Percentiles rank a stretch among this genome's conserved stretches.
Evolutionary conservation across 139 green algal genomes (phyloP).

Genomic region (Chlamydomonas schloesseri): DNA sequence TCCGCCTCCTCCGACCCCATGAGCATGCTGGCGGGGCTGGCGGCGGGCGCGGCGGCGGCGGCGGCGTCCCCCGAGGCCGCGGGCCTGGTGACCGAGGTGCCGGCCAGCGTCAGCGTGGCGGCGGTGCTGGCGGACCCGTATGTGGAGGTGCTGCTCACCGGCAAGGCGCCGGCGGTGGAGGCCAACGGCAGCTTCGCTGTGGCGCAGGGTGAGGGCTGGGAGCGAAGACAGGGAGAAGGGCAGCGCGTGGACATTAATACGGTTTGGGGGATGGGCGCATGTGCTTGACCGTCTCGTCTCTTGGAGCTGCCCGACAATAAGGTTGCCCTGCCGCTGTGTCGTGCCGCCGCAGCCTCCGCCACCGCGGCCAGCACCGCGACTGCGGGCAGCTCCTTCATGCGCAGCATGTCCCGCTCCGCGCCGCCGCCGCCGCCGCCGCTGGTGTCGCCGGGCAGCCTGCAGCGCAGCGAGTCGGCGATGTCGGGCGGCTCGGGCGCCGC

Average conservation of each 20-base stretch:
- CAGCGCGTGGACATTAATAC: too few species aligned
- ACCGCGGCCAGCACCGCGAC: neutral
- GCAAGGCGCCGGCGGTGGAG: constrained; percentile 10
- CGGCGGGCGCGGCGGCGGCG: neutral
- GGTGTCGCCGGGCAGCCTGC: too few species aligned
- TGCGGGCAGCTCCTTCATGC: neutral
- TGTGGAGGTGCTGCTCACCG: neutral
- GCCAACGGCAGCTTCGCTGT: neutral
- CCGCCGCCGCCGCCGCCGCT: too few species aligned
- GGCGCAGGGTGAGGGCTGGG: neutral
- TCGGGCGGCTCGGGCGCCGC: too few species aligned
- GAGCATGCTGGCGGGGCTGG: neutral
- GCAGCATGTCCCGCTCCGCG: neutral
- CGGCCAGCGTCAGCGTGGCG: neutral
- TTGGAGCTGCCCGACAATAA: too few species aligned
- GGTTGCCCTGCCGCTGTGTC: too few species aligned
- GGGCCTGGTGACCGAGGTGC: constrained; percentile 20
- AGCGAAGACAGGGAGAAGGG: neutral
- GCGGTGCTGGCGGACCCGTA: constrained; percentile 19
- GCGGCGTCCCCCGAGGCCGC: neutral
- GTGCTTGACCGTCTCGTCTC: too few species aligned
- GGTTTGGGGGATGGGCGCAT: too few species aligned
- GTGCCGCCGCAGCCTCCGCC: neutral
- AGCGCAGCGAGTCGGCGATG: too few species aligned
- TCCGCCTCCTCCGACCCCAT: neutral